Base-by-base conservation (phyloP, 257 asterid genomes). In the Nicotiana sylvestris region DNA sequence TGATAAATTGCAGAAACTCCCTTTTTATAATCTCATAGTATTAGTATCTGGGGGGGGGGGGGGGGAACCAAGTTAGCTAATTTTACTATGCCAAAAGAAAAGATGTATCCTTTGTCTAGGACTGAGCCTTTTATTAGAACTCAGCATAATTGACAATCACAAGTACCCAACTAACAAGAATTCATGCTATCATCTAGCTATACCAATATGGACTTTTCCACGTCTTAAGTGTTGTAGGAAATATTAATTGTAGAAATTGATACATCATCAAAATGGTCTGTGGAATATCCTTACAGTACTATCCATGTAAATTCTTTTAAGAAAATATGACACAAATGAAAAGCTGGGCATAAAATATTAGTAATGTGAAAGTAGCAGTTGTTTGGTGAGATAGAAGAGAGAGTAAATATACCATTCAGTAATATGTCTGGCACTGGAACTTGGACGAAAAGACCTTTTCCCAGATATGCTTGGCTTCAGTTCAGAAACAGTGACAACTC, bases 391-490 rank as follows among this genome's bases (percentile, higher is more conserved):
- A 35, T 6, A 0, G 39, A 35, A 5, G 39, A 46, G 13, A 12
- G 46, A 5, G 43, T 33, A 8, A 7, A 68, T 37, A 62, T 92
- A 95, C 99, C 99, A 94, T 85, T 95, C 98, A 29, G 91, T 88
- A 74, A 85, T 93, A 86, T 92, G 97, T 74, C 80, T 74, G 62
- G 97, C 89, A 85, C 97, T 92, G 16, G 98, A 89, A 87, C 92
- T 91, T 82, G 97, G 97, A 53, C 97, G 96, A 88, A 92, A 89
- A 1, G 94, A 55, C 85, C 93, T 91, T 86, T 92, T 95, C 32
- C 96, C 98, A 25, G 97, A 92, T 10, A 92, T 88, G 93, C 90
- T 92, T 78, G 98, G 91, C 90, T 95, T 94, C 87, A 94, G 70
- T 84, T 95, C 99, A 57, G 93, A 88, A 81, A 92, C 88, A 15